A percentile compares a stretch with the other conserved stretches of the same genome.
Conservation (phyloP, 129 eudicot species). For the Mikania micrantha region DNA sequence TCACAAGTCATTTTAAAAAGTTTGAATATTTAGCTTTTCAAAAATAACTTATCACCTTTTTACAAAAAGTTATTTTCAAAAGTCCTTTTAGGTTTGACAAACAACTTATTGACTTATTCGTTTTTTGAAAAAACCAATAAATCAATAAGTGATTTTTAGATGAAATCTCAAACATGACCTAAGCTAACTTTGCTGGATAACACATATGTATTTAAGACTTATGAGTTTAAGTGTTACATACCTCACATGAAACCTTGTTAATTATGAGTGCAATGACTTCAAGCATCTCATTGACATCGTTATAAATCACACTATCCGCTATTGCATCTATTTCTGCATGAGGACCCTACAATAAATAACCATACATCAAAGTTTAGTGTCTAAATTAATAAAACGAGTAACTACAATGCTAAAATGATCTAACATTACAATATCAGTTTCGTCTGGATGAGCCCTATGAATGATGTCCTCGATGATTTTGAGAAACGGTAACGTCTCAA, state of each 20-base stretch:
- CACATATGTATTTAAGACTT: neutral
- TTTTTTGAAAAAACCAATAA: too few relatives aligned
- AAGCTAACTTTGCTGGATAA: too few relatives aligned
- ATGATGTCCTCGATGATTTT: constrained; percentile 65
- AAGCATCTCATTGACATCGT: constrained; percentile 48
- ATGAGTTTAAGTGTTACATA: neutral
- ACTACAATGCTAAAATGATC: neutral
- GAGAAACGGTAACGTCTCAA: constrained; percentile 59
- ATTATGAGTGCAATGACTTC: constrained; percentile 57
- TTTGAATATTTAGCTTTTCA: too few relatives aligned
- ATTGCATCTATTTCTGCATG: constrained; percentile 45
- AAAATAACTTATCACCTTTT: too few relatives aligned
- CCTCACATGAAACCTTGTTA: constrained; percentile 70
- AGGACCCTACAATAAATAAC: constrained; percentile 29
- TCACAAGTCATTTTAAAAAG: too few relatives aligned
- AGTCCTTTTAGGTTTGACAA: too few relatives aligned
- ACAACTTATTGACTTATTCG: too few relatives aligned
- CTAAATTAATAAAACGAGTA: neutral
- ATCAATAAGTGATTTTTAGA: too few relatives aligned
- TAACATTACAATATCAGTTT: constrained; percentile 15
- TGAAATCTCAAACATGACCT: too few relatives aligned
- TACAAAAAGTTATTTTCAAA: too few relatives aligned
- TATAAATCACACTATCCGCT: constrained; percentile 39
- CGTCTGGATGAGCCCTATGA: constrained; percentile 36
- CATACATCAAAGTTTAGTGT: neutral